Evolutionary conservation across 2,329 filamentous ascomycete genomes (phyloP), one percentile per base, ranked within the genome.

Genomic region (Helminthosporium solani): DNA sequence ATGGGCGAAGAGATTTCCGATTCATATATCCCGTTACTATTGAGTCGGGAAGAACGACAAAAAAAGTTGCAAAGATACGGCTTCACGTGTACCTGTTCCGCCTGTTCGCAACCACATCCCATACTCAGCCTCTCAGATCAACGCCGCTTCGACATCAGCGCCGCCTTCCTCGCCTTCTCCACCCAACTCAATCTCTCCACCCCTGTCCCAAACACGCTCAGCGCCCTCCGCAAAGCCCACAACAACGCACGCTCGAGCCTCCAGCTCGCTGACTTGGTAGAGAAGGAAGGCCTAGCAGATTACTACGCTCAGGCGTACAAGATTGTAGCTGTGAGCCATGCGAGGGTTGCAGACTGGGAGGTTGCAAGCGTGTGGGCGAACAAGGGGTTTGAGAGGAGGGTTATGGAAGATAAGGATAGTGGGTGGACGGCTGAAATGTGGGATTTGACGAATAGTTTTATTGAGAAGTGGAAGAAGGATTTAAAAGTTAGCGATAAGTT

Each of bases 1-100:
- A 54, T 56, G 23, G 72, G 72, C 20, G 72, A 74, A 30, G 72
- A 75, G 46, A 55, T 74, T 18, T 65, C 59, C 1, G 66, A 70
- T 1, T 71, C 67, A 0, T 73, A 73, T 53, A 66, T 71, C 16
- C 62, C 67, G 3, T 54, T 73, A 7, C 55, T 72, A 6, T 45
- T 57, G 6, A 42, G 56, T 0, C 60, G 60, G 11, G 50, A 56
- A 7, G 60, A 67, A 12, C 61, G 71, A 7, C 54, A 60, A 18
- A 61, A 61, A 20, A 53, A 63, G 20, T 54, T 67, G 1, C 54
- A 68, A 18, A 62, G 61, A 9, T 71, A 70, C 39, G 67, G 67
- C 6, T 71, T 71, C 50, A 57, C 50, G 31, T 71, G 68, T 43
- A 57, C 50, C 1, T 75, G 73, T 39, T 49, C 60, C 6, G 68